Conservation (phyloP, 2,329 filamentous ascomycete species). For the Neofusicoccum umdonicola region DNA sequence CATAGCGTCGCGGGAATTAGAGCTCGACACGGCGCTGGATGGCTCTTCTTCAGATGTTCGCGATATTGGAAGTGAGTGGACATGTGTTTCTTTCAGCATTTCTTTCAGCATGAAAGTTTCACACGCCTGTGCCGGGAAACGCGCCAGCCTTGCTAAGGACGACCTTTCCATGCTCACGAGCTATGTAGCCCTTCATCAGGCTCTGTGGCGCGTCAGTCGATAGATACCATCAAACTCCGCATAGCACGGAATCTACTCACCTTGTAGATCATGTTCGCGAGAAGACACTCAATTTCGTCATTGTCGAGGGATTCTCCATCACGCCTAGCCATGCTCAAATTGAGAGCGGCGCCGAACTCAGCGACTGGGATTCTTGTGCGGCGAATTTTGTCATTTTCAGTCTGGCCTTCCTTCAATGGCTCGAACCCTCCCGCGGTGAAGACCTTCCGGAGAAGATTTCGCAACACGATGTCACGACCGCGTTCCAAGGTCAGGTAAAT, state of each 20-base stretch:
- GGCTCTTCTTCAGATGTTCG: neutral
- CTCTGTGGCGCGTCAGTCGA: slow-evolving; percentile 54
- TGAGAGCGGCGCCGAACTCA: slow-evolving; percentile 83
- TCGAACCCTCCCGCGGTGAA: slow-evolving; percentile 80
- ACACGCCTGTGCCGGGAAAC: slow-evolving; percentile 82
- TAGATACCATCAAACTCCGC: neutral
- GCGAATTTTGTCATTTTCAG: slow-evolving; percentile 60
- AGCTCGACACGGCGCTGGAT: too few relatives aligned
- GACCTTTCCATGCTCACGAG: slow-evolving; percentile 82
- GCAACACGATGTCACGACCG: slow-evolving; percentile 83
- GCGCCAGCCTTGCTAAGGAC: slow-evolving; percentile 91
- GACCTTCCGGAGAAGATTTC: slow-evolving; percentile 89
- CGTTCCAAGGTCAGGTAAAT: slow-evolving; percentile 95
- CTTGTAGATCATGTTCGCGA: slow-evolving; percentile 99
- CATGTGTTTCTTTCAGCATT: neutral
- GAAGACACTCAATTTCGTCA: slow-evolving; percentile 91
- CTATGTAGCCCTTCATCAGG: slow-evolving; percentile 97
- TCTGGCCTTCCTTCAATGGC: slow-evolving; percentile 66
- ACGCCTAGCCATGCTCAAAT: slow-evolving; percentile 61
- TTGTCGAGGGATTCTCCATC: slow-evolving; percentile 64
- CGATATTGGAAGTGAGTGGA: neutral
- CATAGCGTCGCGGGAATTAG: too few relatives aligned
- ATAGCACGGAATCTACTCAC: slow-evolving; percentile 48
- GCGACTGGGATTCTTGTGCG: slow-evolving; percentile 75
- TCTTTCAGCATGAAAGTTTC: neutral